A percentile compares a stretch with the other conserved stretches of the same genome.
Conservation (phyloP, 2,329 filamentous ascomycete species). For the Verticillium nubilum region DNA sequence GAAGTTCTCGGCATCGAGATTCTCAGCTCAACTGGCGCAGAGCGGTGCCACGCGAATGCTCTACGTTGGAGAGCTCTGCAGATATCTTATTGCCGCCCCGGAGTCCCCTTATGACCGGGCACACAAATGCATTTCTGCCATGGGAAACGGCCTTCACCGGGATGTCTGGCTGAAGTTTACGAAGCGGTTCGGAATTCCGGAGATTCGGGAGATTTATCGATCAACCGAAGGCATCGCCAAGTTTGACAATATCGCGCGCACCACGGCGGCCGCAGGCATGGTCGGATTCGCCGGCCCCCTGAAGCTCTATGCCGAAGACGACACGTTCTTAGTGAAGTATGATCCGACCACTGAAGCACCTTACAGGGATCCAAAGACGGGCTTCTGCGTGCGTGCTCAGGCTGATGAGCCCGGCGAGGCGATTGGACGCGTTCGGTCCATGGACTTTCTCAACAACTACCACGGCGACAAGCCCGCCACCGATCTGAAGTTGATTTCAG, state of each 20-base stretch:
- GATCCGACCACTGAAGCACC: conserved; percentile 64
- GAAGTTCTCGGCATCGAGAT: conserved; percentile 62
- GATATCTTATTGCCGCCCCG: conserved; percentile 66
- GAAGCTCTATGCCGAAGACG: conserved; percentile 15
- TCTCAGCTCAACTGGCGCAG: conserved; percentile 67
- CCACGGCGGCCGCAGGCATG: conserved; percentile 55
- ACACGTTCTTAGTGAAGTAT: conserved; percentile 61
- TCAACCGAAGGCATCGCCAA: conserved; percentile 67
- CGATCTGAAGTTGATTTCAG: conserved; percentile 55
- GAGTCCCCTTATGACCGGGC: conserved; percentile 52
- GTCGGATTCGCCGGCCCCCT: conserved; percentile 26
- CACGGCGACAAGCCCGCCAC: conserved; percentile 63
- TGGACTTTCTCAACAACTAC: conserved; percentile 61
- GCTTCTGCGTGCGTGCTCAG: conserved; percentile 56
- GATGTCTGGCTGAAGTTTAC: conserved; percentile 63
- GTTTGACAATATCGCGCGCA: conserved; percentile 53
- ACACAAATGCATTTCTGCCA: conserved; percentile 55
- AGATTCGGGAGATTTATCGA: conserved; percentile 71
- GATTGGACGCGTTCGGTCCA: conserved; percentile 54
- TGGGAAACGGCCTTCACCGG: conserved; percentile 61
- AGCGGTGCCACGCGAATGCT: conserved; percentile 64
- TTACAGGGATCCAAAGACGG: conserved; percentile 58
- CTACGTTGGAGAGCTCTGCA: conserved; percentile 72
- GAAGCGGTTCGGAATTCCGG: conserved; percentile 37
- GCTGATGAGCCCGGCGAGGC: conserved; percentile 70